Evolutionary conservation across 2,329 filamentous ascomycete genomes (phyloP).

Genomic region (Aspergillus pseudoglaucus): DNA sequence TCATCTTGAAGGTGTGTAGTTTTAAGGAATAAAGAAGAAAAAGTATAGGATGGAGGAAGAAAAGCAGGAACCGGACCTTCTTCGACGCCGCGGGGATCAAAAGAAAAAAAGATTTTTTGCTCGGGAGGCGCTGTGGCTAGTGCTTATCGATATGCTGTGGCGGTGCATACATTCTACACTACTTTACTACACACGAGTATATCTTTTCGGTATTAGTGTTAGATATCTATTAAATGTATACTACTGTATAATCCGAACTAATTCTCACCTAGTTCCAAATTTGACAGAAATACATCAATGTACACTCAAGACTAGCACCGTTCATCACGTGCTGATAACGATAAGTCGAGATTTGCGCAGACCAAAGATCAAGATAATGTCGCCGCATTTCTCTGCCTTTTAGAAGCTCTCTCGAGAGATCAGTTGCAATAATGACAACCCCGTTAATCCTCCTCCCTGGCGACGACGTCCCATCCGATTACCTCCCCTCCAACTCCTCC

Average conservation of each 20-base stretch:
- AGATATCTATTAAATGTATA: too few species aligned
- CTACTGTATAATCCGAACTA: too few species aligned
- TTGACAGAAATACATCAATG: too few species aligned
- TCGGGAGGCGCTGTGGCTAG: conserved; percentile 25
- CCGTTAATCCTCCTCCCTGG: conserved; percentile 73
- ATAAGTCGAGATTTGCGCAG: conserved; percentile 5
- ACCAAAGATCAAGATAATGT: neutral
- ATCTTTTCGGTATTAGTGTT: too few species aligned
- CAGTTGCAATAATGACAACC: conserved; percentile 44
- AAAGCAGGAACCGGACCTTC: conserved; percentile 12
- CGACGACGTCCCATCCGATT: conserved; percentile 60
- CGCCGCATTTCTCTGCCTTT: neutral
- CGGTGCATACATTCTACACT: conserved; percentile 14
- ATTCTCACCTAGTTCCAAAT: too few species aligned
- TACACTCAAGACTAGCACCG: too few species aligned
- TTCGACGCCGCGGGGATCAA: conserved; percentile 8
- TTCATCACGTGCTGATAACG: conserved; percentile 25
- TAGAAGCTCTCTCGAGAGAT: neutral
- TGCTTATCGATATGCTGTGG: conserved; percentile 32
- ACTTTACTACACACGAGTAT: neutral
- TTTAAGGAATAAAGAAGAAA: conserved; percentile 8
- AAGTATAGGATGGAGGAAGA: conserved; percentile 11
- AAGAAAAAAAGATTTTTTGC: conserved; percentile 30
- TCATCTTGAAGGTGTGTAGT: conserved; percentile 31
- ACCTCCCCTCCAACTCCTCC: conserved; percentile 61